These are phyloP conservation scores for Globisporangium spiculum DNA, from an alignment of 352 stramenopile species.

Conservation along the genomic window DNA sequence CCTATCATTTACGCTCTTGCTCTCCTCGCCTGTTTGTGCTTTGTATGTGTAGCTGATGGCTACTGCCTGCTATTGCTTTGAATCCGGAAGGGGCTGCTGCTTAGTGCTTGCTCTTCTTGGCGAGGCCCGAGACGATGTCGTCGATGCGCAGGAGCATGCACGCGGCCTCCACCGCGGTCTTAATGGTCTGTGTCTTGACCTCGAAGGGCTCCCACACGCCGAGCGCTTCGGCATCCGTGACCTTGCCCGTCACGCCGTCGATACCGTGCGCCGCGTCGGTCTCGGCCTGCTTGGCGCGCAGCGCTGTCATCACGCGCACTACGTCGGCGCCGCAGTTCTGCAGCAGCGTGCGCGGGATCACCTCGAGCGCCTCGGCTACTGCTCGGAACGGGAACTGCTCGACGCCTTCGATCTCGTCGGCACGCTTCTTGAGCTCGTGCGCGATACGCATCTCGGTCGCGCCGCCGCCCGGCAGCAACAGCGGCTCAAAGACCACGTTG, in stretches of 20 bases:
- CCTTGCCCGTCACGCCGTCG: constrained; percentile 83
- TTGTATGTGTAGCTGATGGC: neutral
- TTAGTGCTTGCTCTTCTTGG: constrained; percentile 91
- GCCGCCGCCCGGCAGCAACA: constrained; percentile 93
- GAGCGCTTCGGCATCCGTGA: constrained; percentile 95
- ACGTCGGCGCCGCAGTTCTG: constrained; percentile 99
- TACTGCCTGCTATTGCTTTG: constrained; percentile 16
- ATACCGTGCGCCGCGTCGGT: constrained; percentile 74
- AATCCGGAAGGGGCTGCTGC: neutral
- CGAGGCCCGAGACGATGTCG: constrained; percentile 99
- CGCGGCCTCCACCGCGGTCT: constrained; percentile 98
- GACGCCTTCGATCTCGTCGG: constrained; percentile 91
- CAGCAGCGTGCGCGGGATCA: constrained; percentile 98
- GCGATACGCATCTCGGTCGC: constrained; percentile 99
- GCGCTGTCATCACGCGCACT: constrained; percentile 97
- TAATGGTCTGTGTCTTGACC: constrained; percentile 99
- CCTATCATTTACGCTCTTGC: constrained; percentile 13
- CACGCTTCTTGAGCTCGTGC: constrained; percentile 92
- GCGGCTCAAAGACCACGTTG: constrained; percentile 98
- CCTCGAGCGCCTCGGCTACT: constrained; percentile 97
- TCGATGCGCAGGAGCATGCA: constrained; percentile 99
- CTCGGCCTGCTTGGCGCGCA: constrained; percentile 92
- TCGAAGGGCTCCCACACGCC: constrained; percentile 99
- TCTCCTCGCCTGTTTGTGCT: neutral
- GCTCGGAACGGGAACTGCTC: constrained; percentile 97